Evolutionary conservation across 352 stramenopile species (phyloP), one percentile per base, ranked within the genome.

Genomic region (Globisporangium paddicum): DNA sequence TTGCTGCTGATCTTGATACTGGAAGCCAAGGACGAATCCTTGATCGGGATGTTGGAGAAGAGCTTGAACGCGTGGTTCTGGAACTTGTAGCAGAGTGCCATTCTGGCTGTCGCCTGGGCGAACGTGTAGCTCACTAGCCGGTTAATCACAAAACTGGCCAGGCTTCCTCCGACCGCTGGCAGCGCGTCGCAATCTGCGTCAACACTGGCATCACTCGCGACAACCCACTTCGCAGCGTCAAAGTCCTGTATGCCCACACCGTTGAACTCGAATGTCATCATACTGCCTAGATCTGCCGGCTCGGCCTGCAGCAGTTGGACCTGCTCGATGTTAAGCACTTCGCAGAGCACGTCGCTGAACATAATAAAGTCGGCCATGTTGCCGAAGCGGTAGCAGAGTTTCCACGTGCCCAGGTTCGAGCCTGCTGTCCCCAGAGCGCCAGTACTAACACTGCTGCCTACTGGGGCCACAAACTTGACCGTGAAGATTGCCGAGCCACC

Each of bases 331-430:
- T 80, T 83, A 21, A 81, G 60, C 0, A 90, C 75, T 5, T 78
- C 66, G 28, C 71, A 82, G 16, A 88, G 19, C 0, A 90, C 80
- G 47, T 86, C 63, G 8, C 75, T 76, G 61, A 88, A 90, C 72
- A 90, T 77, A 35, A 86, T 52, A 37, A 66, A 87, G 14, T 62
- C 56, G 0, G 67, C 38, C 7, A 75, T 79, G 52, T 71, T 85
- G 7, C 76, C 80, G 38, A 90, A 90, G 10, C 70, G 73, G 58
- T 87, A 90, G 55, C 80, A 90, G 18, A 90, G 59, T 47, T 90
- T 90, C 80, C 80, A 90, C 0, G 70, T 77, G 9, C 73, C 73
- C 13, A 85, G 63, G 1, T 58, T 71, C 4, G 51, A 46, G 1
- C 14, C 57, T 37, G 0, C 60, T 53, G 2, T n/a, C 4, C 16